These are phyloP conservation scores for Panus rudis DNA, from an alignment of 768 basidiomycete genomes.

Conservation along the genomic window DNA sequence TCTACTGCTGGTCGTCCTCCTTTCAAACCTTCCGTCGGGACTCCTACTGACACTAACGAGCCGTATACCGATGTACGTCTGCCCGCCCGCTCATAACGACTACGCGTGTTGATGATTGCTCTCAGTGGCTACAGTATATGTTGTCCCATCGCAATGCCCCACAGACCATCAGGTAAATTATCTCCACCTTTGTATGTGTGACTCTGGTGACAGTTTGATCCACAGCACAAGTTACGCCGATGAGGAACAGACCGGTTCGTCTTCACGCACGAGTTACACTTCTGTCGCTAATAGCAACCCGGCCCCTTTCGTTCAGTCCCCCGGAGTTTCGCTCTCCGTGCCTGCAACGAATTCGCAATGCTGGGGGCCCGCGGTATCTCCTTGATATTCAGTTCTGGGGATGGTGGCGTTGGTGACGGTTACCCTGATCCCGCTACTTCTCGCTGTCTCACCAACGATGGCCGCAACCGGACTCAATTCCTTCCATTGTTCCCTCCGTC, in stretches of 20 bases:
- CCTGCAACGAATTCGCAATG: conserved; percentile 28
- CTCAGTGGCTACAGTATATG: conserved; percentile 58
- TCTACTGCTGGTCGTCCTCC: conserved; percentile 58
- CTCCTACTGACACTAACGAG: conserved; percentile 38
- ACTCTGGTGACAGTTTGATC: background rate
- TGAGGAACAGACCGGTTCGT: conserved; percentile 58
- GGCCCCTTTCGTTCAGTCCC: conserved; percentile 30
- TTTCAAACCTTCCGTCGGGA: conserved; percentile 39
- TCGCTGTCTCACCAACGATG: conserved; percentile 47
- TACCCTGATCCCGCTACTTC: conserved; percentile 14
- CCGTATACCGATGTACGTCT: conserved; percentile 37
- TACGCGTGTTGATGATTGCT: conserved; percentile 1
- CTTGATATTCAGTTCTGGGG: conserved; percentile 56
- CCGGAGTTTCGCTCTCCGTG: conserved; percentile 35
- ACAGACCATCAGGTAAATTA: conserved; percentile 38
- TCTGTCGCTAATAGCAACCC: conserved; percentile 4
- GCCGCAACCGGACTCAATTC: conserved; percentile 43
- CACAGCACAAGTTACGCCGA: conserved; percentile 64
- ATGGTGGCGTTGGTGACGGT: conserved; percentile 59
- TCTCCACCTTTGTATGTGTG: background rate
- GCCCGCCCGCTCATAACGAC: background rate
- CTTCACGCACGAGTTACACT: background rate
- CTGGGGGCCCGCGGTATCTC: conserved; percentile 51
- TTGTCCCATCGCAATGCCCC: conserved; percentile 38
- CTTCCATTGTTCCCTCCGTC: conserved; percentile 45